Percentiles rank a stretch among this genome's conserved stretches.
phyloP scores from a whole-genome alignment of 768 basidiomycete genomes.

The Boletus bicolor region DNA sequence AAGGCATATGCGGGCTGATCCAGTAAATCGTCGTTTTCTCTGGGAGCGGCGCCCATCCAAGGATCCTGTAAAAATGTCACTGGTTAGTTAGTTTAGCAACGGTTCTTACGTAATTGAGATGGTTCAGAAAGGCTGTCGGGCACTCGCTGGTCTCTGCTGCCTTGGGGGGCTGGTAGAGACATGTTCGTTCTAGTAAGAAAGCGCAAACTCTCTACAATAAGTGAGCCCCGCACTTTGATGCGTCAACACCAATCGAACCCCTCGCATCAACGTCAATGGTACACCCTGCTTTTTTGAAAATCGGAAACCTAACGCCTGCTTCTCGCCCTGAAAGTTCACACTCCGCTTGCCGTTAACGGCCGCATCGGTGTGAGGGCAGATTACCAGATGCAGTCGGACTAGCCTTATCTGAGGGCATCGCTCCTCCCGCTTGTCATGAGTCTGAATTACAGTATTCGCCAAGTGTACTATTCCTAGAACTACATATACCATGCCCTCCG shows the following conservation, averaged over 20 bases:
- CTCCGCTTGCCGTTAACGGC: conserved; percentile 13
- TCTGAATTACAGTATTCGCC: too few relatives aligned
- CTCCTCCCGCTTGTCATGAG: too few relatives aligned
- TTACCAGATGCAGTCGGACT: background rate
- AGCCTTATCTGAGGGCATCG: background rate
- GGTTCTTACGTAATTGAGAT: conserved; percentile 18
- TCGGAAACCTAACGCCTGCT: conserved; percentile 28
- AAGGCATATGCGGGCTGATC: conserved; percentile 42
- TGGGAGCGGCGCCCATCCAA: background rate
- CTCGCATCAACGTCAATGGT: conserved; percentile 17
- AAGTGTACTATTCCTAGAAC: background rate
- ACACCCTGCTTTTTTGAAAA: conserved; percentile 26
- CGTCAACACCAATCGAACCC: conserved; percentile 11
- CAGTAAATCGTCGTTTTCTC: background rate
- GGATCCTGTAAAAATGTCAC: conserved; percentile 5
- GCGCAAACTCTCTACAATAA: conserved; percentile 1
- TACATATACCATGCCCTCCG: background rate
- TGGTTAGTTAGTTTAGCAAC: background rate
- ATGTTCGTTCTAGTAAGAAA: background rate
- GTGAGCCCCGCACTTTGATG: conserved; percentile 25
- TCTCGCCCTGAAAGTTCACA: conserved; percentile 29
- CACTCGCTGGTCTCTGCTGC: too few relatives aligned
- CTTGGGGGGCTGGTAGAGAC: background rate
- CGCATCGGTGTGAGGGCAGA: conserved; percentile 5
- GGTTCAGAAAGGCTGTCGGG: background rate